These are phyloP conservation scores for Penicillium sp. DNA, from an alignment of 2,329 filamentous ascomycete species.

Conservation along the genomic window DNA sequence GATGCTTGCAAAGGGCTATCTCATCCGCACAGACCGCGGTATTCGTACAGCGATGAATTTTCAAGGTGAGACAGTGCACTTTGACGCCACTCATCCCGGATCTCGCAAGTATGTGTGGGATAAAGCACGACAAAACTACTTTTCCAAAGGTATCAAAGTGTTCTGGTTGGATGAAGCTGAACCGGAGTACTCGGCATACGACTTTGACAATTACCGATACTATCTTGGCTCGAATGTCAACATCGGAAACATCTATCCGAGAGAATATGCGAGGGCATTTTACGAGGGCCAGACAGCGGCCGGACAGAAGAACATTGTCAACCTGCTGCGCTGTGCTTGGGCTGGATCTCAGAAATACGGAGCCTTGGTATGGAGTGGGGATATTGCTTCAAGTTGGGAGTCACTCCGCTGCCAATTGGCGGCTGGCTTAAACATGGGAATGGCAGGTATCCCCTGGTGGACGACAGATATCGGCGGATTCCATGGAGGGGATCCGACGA, in stretches of 20 bases:
- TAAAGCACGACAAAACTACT: slow-evolving; percentile 59
- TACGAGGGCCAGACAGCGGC: slow-evolving; percentile 55
- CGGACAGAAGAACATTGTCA: slow-evolving; percentile 57
- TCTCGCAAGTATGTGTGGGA: slow-evolving; percentile 59
- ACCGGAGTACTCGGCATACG: slow-evolving; percentile 61
- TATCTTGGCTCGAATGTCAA: slow-evolving; percentile 51
- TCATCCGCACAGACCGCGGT: slow-evolving; percentile 60
- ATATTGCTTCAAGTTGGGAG: slow-evolving; percentile 62
- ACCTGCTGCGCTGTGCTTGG: slow-evolving; percentile 56
- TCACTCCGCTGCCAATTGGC: slow-evolving; percentile 58
- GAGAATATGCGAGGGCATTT: slow-evolving; percentile 56
- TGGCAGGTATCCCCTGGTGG: slow-evolving; percentile 64
- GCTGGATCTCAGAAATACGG: slow-evolving; percentile 61
- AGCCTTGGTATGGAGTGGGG: slow-evolving; percentile 63
- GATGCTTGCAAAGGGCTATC: slow-evolving; percentile 58
- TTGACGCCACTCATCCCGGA: slow-evolving; percentile 61
- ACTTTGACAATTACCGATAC: slow-evolving; percentile 65
- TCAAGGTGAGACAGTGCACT: slow-evolving; percentile 57
- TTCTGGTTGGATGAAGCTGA: slow-evolving; percentile 71
- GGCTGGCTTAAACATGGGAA: slow-evolving; percentile 63
- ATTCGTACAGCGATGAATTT: slow-evolving; percentile 57
- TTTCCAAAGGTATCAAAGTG: slow-evolving; percentile 56
- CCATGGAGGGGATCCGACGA: slow-evolving; percentile 58
- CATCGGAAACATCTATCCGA: slow-evolving; percentile 60
- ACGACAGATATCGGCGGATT: slow-evolving; percentile 69